Evolutionary conservation across 2,329 filamentous ascomycete genomes (phyloP).

Genomic region (Alternaria infectoria): DNA sequence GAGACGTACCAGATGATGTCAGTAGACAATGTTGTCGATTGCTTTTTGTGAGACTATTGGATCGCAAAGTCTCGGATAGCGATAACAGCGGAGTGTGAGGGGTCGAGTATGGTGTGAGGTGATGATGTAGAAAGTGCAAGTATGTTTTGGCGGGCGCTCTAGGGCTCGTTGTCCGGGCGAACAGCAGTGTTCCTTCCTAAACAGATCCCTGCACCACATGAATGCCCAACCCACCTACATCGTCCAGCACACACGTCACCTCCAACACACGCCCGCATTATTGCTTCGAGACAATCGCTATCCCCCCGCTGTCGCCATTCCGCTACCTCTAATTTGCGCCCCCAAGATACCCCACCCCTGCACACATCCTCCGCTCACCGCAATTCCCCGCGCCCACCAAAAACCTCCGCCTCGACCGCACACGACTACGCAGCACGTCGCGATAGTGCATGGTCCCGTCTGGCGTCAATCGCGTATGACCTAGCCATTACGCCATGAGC

Average conservation of each 20-base stretch:
- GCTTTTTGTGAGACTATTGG: background rate
- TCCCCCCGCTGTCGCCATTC: slow-evolving; percentile 1
- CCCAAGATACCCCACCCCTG: slow-evolving; percentile 6
- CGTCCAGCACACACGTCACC: background rate
- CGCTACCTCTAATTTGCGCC: background rate
- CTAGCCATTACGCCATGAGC: slow-evolving; percentile 64
- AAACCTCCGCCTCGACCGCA: slow-evolving; percentile 20
- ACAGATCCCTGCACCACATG: slow-evolving; percentile 14
- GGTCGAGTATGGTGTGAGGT: background rate
- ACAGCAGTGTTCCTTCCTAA: slow-evolving; percentile 9
- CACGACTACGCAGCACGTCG: slow-evolving; percentile 1
- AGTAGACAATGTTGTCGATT: background rate
- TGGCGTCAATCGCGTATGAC: slow-evolving; percentile 26
- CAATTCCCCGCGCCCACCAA: slow-evolving; percentile 25
- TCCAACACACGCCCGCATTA: background rate
- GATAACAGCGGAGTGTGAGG: slow-evolving; percentile 1
- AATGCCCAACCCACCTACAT: background rate
- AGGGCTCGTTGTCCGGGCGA: slow-evolving; percentile 5
- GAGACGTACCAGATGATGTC: slow-evolving; percentile 15
- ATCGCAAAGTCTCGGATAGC: background rate
- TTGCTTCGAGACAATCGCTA: slow-evolving; percentile 11
- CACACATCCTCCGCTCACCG: slow-evolving; percentile 24
- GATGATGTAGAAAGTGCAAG: slow-evolving; percentile 5
- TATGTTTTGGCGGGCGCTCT: slow-evolving; percentile 6
- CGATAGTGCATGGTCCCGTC: slow-evolving; percentile 41